A percentile compares a stretch with the other conserved stretches of the same genome.
These are phyloP conservation scores for Myxozyma kluyveri DNA, from an alignment of 805 yeast species.

Conservation along the genomic window DNA sequence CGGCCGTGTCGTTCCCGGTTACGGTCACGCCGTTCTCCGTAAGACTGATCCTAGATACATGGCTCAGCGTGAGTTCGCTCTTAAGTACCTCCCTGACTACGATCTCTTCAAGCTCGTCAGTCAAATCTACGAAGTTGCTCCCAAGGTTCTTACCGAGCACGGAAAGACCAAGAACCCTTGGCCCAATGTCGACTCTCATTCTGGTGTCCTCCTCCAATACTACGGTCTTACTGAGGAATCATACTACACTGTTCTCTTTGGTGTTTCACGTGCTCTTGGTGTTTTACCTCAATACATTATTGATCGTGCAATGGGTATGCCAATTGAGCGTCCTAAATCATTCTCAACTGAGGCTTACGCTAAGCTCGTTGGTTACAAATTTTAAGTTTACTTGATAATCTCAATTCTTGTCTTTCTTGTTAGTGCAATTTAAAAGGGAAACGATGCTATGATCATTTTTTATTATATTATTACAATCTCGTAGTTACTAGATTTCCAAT, in stretches of 20 bases:
- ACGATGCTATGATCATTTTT: too few relatives aligned
- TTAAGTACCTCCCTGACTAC: slow-evolving; percentile 50
- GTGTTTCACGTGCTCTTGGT: slow-evolving; percentile 78
- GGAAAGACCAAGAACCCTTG: slow-evolving; percentile 84
- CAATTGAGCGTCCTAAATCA: slow-evolving; percentile 83
- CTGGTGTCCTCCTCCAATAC: slow-evolving; percentile 76
- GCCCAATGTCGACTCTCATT: slow-evolving; percentile 80
- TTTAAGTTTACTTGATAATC: too few relatives aligned
- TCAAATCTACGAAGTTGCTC: slow-evolving; percentile 66
- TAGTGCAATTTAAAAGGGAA: too few relatives aligned
- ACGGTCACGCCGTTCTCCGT: slow-evolving; percentile 84
- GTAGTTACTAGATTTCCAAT: too few relatives aligned
- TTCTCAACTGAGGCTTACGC: slow-evolving; percentile 91
- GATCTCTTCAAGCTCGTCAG: slow-evolving; percentile 69
- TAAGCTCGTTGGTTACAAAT: slow-evolving; percentile 51
- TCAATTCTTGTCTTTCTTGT: too few relatives aligned
- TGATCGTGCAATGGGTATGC: slow-evolving; percentile 73
- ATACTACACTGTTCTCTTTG: slow-evolving; percentile 78
- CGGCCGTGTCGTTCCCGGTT: slow-evolving; percentile 81
- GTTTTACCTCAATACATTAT: slow-evolving; percentile 74
- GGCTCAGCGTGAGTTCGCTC: slow-evolving; percentile 63
- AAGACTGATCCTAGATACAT: slow-evolving; percentile 78
- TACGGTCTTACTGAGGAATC: slow-evolving; percentile 71
- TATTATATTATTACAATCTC: too few relatives aligned
- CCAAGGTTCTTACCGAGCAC: slow-evolving; percentile 69